Base-by-base conservation (phyloP, 768 basidiomycete species). In the Amanita pseudoporphyria region DNA sequence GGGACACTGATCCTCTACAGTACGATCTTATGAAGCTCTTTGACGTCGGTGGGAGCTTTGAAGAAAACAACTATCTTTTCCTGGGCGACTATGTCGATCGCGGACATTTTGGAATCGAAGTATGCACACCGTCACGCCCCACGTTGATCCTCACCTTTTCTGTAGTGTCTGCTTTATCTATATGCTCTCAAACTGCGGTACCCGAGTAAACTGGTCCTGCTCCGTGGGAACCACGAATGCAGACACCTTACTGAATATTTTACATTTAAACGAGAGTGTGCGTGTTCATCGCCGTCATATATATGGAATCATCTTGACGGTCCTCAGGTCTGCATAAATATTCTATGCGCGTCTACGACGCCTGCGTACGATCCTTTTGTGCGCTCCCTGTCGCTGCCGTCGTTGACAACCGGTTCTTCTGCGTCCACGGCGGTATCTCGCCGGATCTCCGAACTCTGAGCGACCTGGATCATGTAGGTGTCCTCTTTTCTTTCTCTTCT, bases 11-110 rank as follows among this genome's bases (percentile, higher is more conserved):
- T 19, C 30, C 28, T 47, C 30, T 42, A 24, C 59, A 97, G 92
- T 98, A 93, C 64, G 95, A 98, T 67, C 73, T 98, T 52, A 95
- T 98, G 90, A 96, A 98, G 67, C 75, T 97, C 35, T 93, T 97
- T 58, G 94, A 96, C 59, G 84, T 97, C 28, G 95, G 95, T 26
- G 95, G 95, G 2, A 80, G 79, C 54, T 74, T 92, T 41, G 64
- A 69, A 13, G 85, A 95, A 31, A 96, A 84, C 53, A 73, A 81
- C 16, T 98, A 97, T 71, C 71, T 96, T 38, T 97, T 97, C 67
- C 72, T 98, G 19, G 95, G 95, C 28, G 95, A 98, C 64, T 98
- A 98, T 64, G 94, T 98, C 35, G 95, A 98, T 67, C 81, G 95
- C 38, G 95, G 95, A 22, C 86, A 88, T 68, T 98, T 97, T 60